A percentile compares a stretch with the other conserved stretches of the same genome.
phyloP scores from a whole-genome alignment of 2,329 filamentous ascomycete genomes.

The Huntiella decipiens region DNA sequence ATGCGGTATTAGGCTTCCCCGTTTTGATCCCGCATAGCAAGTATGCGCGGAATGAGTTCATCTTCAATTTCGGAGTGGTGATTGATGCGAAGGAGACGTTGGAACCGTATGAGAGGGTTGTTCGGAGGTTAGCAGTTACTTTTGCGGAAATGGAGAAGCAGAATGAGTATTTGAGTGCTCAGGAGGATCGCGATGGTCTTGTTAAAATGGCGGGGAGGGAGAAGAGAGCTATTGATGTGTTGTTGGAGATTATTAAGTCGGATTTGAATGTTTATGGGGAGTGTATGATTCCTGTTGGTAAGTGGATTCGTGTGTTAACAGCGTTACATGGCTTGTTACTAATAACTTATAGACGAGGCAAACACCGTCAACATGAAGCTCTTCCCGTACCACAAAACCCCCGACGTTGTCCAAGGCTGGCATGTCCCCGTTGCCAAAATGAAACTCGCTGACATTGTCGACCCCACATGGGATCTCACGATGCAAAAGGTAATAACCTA shows the following conservation, averaged over 20 bases:
- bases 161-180: conserved; percentile 58
- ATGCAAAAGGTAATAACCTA: conserved; percentile 62
- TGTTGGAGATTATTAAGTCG: conserved; percentile 65
- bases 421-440: conserved; percentile 71
- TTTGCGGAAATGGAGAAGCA: conserved; percentile 87
- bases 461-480: conserved; percentile 57
- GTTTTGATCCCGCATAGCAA: conserved; percentile 68
- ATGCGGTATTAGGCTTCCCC: conserved; percentile 71
- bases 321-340: background rate
- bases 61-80: conserved; percentile 91
- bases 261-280: conserved; percentile 95
- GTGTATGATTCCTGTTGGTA: conserved; percentile 93
- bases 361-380: conserved; percentile 95
- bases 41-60: conserved; percentile 88
- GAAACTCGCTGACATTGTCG: conserved; percentile 42
- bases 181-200: conserved; percentile 21
- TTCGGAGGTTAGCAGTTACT: conserved; percentile 65
- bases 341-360: conserved; percentile 46
- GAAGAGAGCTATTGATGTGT: conserved; percentile 56
- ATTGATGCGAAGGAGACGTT: conserved; percentile 49
- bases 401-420: conserved; percentile 64
- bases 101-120: conserved; percentile 64
- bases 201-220: conserved; percentile 17
- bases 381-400: conserved; percentile 63
- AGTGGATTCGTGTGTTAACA: conserved; percentile 16